A percentile compares a stretch with the other conserved stretches of the same genome.
Conservation (phyloP, 139 green algal species). For the Closterium sp. region DNA sequence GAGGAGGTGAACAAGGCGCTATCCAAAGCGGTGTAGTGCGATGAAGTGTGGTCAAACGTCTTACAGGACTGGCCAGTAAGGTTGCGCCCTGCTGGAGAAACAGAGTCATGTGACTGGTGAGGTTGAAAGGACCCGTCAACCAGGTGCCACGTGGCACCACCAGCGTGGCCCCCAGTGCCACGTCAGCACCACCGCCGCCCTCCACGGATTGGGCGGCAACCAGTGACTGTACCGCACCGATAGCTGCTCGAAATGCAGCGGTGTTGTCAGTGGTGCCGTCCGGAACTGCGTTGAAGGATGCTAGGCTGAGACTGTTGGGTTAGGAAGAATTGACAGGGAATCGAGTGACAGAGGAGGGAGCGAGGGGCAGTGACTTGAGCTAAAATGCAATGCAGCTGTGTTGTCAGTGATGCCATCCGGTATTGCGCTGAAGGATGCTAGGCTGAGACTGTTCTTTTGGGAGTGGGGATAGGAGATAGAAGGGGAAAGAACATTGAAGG, state of each 20-base stretch:
- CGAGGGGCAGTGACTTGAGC: neutral
- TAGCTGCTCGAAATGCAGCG: neutral
- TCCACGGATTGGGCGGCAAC: neutral
- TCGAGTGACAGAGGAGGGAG: neutral
- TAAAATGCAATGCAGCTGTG: neutral
- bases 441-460: neutral
- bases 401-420: neutral
- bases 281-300: neutral
- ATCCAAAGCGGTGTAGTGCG: neutral
- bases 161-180: neutral
- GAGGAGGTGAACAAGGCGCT: neutral
- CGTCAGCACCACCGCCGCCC: neutral
- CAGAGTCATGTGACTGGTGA: constrained; percentile 29
- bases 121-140: constrained; percentile 33
- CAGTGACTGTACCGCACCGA: neutral
- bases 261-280: constrained; percentile 7
- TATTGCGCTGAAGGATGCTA: constrained; percentile 3
- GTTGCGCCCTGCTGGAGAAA: neutral
- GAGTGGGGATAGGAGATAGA: neutral
- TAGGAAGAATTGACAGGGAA: neutral
- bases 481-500: neutral
- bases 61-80: constrained; percentile 27
- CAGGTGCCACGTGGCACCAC: constrained; percentile 19
- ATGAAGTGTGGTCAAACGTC: neutral
- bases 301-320: neutral